Evolutionary conservation across 2,329 filamentous ascomycete species (phyloP).

Genomic region (Alternaria panax): DNA sequence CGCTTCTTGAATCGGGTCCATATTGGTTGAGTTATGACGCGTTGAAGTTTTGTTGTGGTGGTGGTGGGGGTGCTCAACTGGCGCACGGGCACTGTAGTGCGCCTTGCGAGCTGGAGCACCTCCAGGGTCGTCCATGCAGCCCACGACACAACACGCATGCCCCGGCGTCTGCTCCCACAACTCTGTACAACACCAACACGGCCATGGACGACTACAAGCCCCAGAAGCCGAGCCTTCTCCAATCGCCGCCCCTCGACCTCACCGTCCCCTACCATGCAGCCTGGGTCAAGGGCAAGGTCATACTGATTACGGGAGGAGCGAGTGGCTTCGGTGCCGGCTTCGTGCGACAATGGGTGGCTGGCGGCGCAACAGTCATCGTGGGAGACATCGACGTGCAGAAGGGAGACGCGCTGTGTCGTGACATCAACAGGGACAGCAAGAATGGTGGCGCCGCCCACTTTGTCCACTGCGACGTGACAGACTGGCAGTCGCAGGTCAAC

Average conservation of each 20-base stretch:
- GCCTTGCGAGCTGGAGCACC: background rate
- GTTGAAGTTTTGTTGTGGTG: no score
- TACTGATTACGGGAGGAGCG: conserved; percentile 51
- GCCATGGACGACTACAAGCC: conserved; percentile 35
- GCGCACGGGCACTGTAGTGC: no score
- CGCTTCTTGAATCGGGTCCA: no score
- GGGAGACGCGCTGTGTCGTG: conserved; percentile 63
- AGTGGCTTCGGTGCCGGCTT: conserved; percentile 52
- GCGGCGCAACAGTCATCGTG: conserved; percentile 65
- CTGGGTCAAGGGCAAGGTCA: conserved; percentile 50
- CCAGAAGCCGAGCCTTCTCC: conserved; percentile 35
- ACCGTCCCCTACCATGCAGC: conserved; percentile 43
- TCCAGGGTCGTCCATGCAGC: background rate
- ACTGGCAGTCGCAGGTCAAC: conserved; percentile 69
- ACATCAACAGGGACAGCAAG: conserved; percentile 54
- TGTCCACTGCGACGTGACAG: conserved; percentile 69
- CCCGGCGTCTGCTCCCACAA: background rate
- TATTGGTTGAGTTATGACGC: no score
- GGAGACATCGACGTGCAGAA: conserved; percentile 66
- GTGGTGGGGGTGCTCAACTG: no score
- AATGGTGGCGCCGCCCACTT: conserved; percentile 60
- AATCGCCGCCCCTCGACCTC: conserved; percentile 51
- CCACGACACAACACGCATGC: background rate
- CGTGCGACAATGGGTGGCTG: conserved; percentile 47
- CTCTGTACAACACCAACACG: background rate